Conservation (phyloP, 257 asterid species). For the Misopates orontium region DNA sequence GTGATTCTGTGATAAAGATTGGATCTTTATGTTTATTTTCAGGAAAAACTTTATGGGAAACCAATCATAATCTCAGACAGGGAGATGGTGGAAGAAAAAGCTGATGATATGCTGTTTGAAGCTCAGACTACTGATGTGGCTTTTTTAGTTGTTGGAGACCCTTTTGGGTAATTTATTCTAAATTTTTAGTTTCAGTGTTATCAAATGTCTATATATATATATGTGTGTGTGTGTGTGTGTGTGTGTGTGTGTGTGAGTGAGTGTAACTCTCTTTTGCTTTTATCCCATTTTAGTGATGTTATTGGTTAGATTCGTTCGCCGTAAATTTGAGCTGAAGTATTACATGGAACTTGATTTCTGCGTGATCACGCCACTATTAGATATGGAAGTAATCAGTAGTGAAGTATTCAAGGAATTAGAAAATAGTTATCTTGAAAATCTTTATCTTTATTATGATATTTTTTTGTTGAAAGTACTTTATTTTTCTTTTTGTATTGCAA, state of each 20-base stretch:
- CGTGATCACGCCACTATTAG: neutral
- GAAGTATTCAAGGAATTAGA: neutral
- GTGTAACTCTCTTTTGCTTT: neutral
- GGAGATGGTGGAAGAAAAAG: slow-evolving; percentile 88
- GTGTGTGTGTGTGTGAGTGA: too few species aligned
- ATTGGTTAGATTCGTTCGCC: neutral
- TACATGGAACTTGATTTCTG: neutral
- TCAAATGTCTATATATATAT: too few species aligned
- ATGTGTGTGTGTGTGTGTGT: too few species aligned
- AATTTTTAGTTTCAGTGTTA: too few species aligned
- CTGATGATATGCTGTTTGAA: slow-evolving; percentile 72
- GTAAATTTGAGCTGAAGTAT: neutral
- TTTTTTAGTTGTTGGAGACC: slow-evolving; percentile 93
- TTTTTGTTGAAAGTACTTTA: too few species aligned
- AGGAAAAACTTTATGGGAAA: slow-evolving; percentile 79
- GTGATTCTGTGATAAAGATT: slow-evolving; percentile 22
- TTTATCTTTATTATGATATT: too few species aligned
- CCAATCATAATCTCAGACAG: slow-evolving; percentile 70
- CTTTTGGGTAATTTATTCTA: slow-evolving; percentile 63
- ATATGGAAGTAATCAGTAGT: neutral
- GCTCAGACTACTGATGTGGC: slow-evolving; percentile 76
- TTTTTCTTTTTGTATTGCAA: neutral
- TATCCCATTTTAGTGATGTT: neutral
- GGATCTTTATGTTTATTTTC: slow-evolving; percentile 31
- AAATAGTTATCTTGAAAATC: neutral